Evolutionary conservation across 768 basidiomycete genomes (phyloP), one percentile per base, ranked within the genome.

Genomic region (Trametes gibbosa): DNA sequence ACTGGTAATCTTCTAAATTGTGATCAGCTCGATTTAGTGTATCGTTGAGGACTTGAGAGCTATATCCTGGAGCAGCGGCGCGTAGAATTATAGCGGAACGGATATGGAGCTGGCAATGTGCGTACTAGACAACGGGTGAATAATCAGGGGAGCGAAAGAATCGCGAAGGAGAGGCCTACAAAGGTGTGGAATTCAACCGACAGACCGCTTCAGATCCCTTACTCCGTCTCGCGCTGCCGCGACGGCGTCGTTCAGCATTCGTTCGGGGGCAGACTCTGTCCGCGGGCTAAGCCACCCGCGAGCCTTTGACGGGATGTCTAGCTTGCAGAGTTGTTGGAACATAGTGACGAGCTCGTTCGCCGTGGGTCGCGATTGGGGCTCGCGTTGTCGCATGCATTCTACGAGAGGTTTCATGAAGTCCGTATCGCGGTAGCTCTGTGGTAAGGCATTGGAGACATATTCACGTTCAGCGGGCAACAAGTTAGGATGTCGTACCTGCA

Each of bases 161-260:
- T 5, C 10, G 37, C 16, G 37, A 14, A 39, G 37, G 37, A 39
- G 17, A 39, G 37, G 29, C 5, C 10, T 14, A 39, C 37, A 14
- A 17, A 39, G 16, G 17, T 39, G 5, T 13, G 6, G 37, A 3
- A 23, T 45, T 40, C 12, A 46, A 24, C 50, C 17, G 16, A 52
- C 48, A 10, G 35, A 27, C 29, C 48, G 48, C 24, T 54, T 60
- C 5, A 64, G 17, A 5, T 57, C 42, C 21, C 48, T 48, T 6
- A 66, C 41, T 3, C 63, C 63, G 46, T 63, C 66, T 14, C 59
- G 47, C 2, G 66, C 66, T n/a, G 53, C 55, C 3, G 63, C 58
- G 19, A 67, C 64, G 16, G 63, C 59, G 45, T 62, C 61, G 51
- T 65, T 63, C 0, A 67, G 32, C 1, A 67, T 35, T 2, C 64